Evolutionary conservation across 371 early-diverging fungal species (phyloP).

Genomic region (Mucor ambiguus): DNA sequence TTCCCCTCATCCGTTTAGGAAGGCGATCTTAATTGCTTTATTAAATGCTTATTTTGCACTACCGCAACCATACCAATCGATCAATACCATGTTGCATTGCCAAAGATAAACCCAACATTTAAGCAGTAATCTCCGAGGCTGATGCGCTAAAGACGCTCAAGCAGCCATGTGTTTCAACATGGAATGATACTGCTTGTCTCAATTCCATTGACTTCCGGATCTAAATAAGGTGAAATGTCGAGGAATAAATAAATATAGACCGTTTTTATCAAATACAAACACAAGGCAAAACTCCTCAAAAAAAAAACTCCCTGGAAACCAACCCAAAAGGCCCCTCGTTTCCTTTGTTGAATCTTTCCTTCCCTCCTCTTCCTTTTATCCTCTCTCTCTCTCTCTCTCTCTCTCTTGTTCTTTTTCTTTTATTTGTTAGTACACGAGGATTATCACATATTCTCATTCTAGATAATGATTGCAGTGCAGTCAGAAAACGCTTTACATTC

Average conservation of each 20-base stretch:
- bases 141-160: not conserved
- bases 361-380: not conserved
- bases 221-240: constrained; percentile 2
- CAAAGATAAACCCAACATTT: not conserved
- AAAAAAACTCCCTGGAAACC: constrained; percentile 10
- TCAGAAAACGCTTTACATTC: constrained; percentile 10
- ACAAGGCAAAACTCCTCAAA: constrained; percentile 8
- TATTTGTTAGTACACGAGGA: not conserved
- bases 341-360: not conserved
- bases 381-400: not conserved
- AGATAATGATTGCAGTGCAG: constrained; percentile 7
- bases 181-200: not conserved
- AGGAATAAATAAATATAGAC: constrained; percentile 8
- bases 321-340: constrained; percentile 5
- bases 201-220: not conserved
- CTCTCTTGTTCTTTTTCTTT: not conserved
- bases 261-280: constrained; percentile 2
- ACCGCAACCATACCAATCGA: not conserved
- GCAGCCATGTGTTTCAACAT: not conserved
- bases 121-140: not conserved
- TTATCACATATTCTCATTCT: not conserved
- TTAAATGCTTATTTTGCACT: not conserved
- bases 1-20: not conserved
- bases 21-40: not conserved
- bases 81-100: not conserved